Conservation (phyloP, 2,329 filamentous ascomycete genomes). For the Fusarium sp. region DNA sequence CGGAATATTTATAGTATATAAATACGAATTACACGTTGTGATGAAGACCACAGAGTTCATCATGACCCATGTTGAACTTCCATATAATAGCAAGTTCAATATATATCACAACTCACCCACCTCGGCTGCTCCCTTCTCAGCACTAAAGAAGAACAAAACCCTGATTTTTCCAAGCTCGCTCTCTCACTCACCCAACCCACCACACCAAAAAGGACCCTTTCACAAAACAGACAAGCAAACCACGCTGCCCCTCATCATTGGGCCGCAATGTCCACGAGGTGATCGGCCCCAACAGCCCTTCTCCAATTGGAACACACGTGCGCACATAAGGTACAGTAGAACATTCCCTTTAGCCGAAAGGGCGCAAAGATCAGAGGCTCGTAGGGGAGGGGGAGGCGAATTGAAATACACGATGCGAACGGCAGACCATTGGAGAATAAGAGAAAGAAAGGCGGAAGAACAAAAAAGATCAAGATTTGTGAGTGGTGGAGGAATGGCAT, state of each 20-base stretch:
- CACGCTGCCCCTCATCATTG: conserved; percentile 40
- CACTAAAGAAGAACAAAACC: conserved; percentile 7
- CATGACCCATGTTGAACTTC: background rate
- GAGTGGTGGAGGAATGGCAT: conserved; percentile 28
- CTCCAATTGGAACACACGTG: conserved; percentile 18
- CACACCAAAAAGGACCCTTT: conserved; percentile 34
- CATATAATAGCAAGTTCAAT: conserved; percentile 5
- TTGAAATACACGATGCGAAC: background rate
- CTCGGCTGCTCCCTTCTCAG: conserved; percentile 30
- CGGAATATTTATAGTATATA: conserved; percentile 21
- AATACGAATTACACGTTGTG: conserved; percentile 1
- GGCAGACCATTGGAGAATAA: background rate
- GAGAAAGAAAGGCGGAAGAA: background rate
- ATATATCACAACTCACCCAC: conserved; percentile 14
- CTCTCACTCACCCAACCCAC: conserved; percentile 45
- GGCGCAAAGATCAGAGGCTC: conserved; percentile 11
- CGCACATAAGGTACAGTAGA: background rate
- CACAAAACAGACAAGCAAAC: conserved; percentile 5
- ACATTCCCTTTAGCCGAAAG: conserved; percentile 13
- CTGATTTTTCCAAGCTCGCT: conserved; percentile 14
- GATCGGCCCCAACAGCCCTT: conserved; percentile 15
- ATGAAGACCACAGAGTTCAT: background rate
- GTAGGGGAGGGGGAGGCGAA: conserved; percentile 20
- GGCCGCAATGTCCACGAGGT: conserved; percentile 44
- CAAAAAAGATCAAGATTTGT: conserved; percentile 12